Evolutionary conservation across 2,329 filamentous ascomycete genomes (phyloP).

Genomic region (Arthroderma sp.): DNA sequence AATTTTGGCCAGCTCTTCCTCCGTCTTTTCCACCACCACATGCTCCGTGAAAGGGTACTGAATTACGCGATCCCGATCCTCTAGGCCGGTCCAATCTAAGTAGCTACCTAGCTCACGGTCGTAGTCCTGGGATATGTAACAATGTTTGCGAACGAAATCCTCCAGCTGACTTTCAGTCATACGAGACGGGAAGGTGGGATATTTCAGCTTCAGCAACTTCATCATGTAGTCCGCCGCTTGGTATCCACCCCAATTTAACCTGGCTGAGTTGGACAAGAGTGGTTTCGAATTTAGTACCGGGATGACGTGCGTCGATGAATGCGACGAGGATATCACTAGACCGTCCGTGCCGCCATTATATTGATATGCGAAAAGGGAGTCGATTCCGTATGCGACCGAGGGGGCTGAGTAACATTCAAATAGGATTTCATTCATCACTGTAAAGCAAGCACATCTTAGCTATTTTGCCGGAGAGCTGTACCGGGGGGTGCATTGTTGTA

Average conservation of each 20-base stretch:
- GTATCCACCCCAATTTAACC: constrained; percentile 88
- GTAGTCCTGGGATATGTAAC: constrained; percentile 77
- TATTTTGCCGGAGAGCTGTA: background rate
- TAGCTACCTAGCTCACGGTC: constrained; percentile 62
- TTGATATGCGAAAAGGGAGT: constrained; percentile 89
- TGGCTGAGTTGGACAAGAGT: constrained; percentile 68
- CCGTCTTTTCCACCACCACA: constrained; percentile 76
- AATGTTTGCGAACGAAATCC: constrained; percentile 74
- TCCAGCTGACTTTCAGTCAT: constrained; percentile 78
- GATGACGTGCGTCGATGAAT: constrained; percentile 89
- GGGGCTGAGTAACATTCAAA: constrained; percentile 93
- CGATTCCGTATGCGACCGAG: constrained; percentile 83
- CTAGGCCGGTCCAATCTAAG: constrained; percentile 82
- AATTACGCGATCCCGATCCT: constrained; percentile 76
- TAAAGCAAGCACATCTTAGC: constrained; percentile 5
- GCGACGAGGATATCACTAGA: constrained; percentile 78
- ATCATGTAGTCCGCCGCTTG: constrained; percentile 83
- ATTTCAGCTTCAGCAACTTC: constrained; percentile 82
- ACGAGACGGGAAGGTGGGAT: constrained; percentile 76
- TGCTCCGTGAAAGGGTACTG: constrained; percentile 94
- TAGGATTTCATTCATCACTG: constrained; percentile 92
- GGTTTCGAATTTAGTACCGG: constrained; percentile 81
- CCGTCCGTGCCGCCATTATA: constrained; percentile 83
- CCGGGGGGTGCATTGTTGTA: constrained; percentile 9
- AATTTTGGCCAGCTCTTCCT: constrained; percentile 79